Base-by-base conservation (phyloP, 371 early-diverging fungal genomes). In the Mortierella sp. region DNA sequence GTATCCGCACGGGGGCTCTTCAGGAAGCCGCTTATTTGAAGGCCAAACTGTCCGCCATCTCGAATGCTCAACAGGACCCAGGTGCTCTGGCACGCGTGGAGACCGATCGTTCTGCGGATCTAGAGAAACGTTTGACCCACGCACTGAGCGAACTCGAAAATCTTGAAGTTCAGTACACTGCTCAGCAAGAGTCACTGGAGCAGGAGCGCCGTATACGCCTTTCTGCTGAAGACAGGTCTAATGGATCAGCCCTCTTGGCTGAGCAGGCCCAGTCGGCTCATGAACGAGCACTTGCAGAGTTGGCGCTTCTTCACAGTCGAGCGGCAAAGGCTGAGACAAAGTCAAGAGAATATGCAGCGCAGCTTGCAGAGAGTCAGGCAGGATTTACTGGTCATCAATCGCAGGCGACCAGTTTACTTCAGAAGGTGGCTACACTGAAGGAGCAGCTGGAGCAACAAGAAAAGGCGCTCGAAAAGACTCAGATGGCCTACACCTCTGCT, bases 11-110 rank as follows among this genome's bases (percentile, higher is more conserved):
- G 0, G 87, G 86, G 16, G 89, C 89, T 0, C 72, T 89, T 28
- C 87, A 89, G 64, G 89, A 89, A 45, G 87, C 89, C 1, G 89
- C 87, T 1, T 89, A 89, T 51, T 82, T 87, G 60, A 87, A 87
- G 65, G 84, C 85, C 18, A 89, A 89, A 77, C 75, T 64, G 45
- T 83, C 58, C 56, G 83, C 74, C 28, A 75, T 57, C 70, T 62
- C 64, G 62, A 84, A 62, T 59, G 70, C 67, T 16, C 75, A 79
- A 26, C 75, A 77, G 66, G 72, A 77, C 48, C 72, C 77, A 50
- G 69, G 68, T 7, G 85, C 84, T 0, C 65, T 87, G 2, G 81
- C 80, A 12, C 57, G 50, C 3, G 64, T 89, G 11, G 88, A 86
- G 30, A 62, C 72, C 7, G 81, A 82, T 7, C 82, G 89, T 15